Conservation (phyloP, 1,284 basidiomycete species). For the Cutaneotrichosporon daszewskae region DNA sequence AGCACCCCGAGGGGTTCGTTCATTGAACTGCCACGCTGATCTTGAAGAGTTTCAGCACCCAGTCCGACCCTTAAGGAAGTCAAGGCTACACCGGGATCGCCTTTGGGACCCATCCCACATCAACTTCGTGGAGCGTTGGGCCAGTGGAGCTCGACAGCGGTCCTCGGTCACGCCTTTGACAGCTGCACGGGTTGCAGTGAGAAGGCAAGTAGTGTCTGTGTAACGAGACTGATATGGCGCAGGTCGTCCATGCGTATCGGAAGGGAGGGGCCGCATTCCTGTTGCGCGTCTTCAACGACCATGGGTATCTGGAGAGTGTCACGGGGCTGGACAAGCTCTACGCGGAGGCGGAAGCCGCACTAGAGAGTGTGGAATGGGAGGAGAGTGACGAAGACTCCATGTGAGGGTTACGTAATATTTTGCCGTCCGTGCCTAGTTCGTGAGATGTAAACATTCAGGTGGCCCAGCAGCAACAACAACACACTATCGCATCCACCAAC, state of each 20-base stretch:
- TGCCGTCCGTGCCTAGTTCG: not conserved
- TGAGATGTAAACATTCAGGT: slow-evolving; percentile 7
- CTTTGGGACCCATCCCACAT: slow-evolving; percentile 82
- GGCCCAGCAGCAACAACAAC: too few relatives aligned
- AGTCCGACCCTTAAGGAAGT: too few relatives aligned
- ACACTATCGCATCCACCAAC: too few relatives aligned
- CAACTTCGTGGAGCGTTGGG: slow-evolving; percentile 85
- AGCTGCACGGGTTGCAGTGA: slow-evolving; percentile 87
- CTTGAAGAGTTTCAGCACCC: not conserved
- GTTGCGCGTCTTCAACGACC: slow-evolving; percentile 75
- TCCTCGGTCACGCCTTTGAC: slow-evolving; percentile 80
- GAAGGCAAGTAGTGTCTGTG: slow-evolving; percentile 51
- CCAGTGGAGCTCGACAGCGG: slow-evolving; percentile 74
- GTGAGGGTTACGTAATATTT: not conserved
- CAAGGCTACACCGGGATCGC: slow-evolving; percentile 50
- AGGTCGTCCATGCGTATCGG: slow-evolving; percentile 74
- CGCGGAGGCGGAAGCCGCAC: slow-evolving; percentile 55
- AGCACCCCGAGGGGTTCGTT: slow-evolving; percentile 78
- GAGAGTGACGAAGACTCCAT: slow-evolving; percentile 9
- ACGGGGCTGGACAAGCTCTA: slow-evolving; percentile 82
- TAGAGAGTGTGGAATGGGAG: slow-evolving; percentile 21
- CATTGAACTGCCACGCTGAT: not conserved
- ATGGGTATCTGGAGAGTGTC: slow-evolving; percentile 69
- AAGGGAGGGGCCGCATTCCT: slow-evolving; percentile 72
- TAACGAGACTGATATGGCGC: slow-evolving; percentile 5